phyloP scores from a whole-genome alignment of 2,329 filamentous ascomycete genomes.

The Delphinella strobiligena region DNA sequence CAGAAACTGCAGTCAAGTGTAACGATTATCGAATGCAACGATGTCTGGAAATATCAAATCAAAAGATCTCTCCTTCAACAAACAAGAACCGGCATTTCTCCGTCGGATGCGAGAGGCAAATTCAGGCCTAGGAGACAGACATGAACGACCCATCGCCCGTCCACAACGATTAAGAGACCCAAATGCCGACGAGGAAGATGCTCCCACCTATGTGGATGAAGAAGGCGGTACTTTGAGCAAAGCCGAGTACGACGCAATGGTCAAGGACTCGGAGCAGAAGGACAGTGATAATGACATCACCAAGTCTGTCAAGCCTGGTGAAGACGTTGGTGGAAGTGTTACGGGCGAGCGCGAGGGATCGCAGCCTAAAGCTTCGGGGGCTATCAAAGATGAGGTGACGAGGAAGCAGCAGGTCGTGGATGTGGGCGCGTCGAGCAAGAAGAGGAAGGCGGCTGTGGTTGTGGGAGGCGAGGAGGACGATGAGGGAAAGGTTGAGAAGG shows the following conservation, averaged over 20 bases:
- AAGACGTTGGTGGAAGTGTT: constrained; percentile 11
- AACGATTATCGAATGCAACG: too few species aligned
- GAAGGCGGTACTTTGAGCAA: constrained; percentile 48
- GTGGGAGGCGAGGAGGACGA: constrained; percentile 19
- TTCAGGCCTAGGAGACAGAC: constrained; percentile 25
- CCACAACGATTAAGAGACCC: constrained; percentile 36
- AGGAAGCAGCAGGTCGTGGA: constrained; percentile 10
- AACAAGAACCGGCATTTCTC: constrained; percentile 34
- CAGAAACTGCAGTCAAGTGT: too few species aligned
- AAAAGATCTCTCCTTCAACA: constrained; percentile 54
- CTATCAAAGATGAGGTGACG: constrained; percentile 12
- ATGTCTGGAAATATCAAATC: constrained; percentile 29
- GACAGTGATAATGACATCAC: constrained; percentile 12
- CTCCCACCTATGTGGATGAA: constrained; percentile 63
- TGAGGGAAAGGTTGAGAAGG: constrained; percentile 8
- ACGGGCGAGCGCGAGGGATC: constrained; percentile 12
- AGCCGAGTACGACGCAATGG: constrained; percentile 36
- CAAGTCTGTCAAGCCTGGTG: constrained; percentile 7
- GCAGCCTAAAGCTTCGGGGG: constrained; percentile 15
- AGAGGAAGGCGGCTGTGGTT: constrained; percentile 24
- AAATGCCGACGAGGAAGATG: constrained; percentile 65
- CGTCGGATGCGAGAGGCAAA: constrained; percentile 39
- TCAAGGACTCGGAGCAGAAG: neutral
- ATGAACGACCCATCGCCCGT: constrained; percentile 31
- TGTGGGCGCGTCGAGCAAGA: constrained; percentile 15